These are phyloP conservation scores for Suhomyces bribrorum DNA, from an alignment of 1,139 yeast genomes.

Conservation along the genomic window DNA sequence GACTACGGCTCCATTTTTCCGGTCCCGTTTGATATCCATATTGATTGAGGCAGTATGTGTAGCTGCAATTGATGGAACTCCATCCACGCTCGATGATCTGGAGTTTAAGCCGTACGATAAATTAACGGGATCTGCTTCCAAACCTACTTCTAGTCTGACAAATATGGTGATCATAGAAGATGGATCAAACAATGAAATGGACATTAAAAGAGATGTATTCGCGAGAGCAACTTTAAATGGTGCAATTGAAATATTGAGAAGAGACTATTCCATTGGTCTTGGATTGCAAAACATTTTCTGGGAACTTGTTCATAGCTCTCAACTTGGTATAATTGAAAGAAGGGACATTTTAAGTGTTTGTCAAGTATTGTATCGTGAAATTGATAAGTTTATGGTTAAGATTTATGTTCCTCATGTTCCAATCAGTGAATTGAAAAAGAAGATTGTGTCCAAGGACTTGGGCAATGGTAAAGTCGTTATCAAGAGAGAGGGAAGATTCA, in stretches of 20 bases:
- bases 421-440: slow-evolving; percentile 53
- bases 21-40: slow-evolving; percentile 48
- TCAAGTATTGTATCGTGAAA: slow-evolving; percentile 65
- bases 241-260: slow-evolving; percentile 64
- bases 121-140: slow-evolving; percentile 20
- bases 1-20: slow-evolving; percentile 48
- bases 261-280: slow-evolving; percentile 63
- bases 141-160: slow-evolving; percentile 18
- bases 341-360: slow-evolving; percentile 66
- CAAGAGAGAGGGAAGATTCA: slow-evolving; percentile 47
- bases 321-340: slow-evolving; percentile 59
- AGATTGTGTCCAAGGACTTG: slow-evolving; percentile 56
- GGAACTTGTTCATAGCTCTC: slow-evolving; percentile 66
- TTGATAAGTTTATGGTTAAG: slow-evolving; percentile 59
- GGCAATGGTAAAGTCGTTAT: slow-evolving; percentile 50
- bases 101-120: slow-evolving; percentile 49
- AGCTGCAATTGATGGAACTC: slow-evolving; percentile 68
- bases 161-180: slow-evolving; percentile 54
- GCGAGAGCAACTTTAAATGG: slow-evolving; percentile 57
- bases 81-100: slow-evolving; percentile 56
- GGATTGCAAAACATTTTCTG: slow-evolving; percentile 65
- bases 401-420: slow-evolving; percentile 62
- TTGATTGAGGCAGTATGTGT: slow-evolving; percentile 58
- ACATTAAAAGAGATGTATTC: slow-evolving; percentile 44
- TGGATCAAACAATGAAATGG: slow-evolving; percentile 44